phyloP scores from a whole-genome alignment of 2,329 filamentous ascomycete species.

The Trichoderma aggressivum region DNA sequence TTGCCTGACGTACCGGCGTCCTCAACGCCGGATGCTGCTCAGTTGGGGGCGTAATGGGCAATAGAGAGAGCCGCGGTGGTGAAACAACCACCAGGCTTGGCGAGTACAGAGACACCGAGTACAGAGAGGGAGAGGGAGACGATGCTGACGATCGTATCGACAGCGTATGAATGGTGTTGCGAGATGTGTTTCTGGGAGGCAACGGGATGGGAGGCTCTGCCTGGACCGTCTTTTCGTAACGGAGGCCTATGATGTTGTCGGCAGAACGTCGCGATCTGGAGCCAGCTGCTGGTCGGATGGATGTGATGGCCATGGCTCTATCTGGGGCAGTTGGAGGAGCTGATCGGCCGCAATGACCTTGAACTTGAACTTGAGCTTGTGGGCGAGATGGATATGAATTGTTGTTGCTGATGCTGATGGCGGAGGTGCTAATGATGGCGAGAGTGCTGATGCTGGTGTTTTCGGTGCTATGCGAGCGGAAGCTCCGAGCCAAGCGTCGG shows the following conservation, averaged over 20 bases:
- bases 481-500: constrained; percentile 6
- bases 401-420: not conserved
- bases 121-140: constrained; percentile 18
- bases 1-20: constrained; percentile 20
- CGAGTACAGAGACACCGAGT: constrained; percentile 19
- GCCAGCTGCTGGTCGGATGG: constrained; percentile 42
- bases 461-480: constrained; percentile 1
- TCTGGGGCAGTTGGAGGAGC: not conserved
- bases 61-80: constrained; percentile 25
- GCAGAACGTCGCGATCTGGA: constrained; percentile 34
- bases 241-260: constrained; percentile 52
- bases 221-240: constrained; percentile 59
- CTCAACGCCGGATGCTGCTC: constrained; percentile 55
- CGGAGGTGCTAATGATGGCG: not conserved
- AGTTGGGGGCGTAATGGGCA: constrained; percentile 41
- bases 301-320: constrained; percentile 30
- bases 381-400: not conserved
- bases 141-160: constrained; percentile 23
- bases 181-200: constrained; percentile 42
- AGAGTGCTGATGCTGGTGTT: not conserved
- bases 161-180: constrained; percentile 26
- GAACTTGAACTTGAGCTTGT: not conserved
- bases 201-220: constrained; percentile 57
- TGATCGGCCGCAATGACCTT: not conserved
- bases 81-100: constrained; percentile 32